Evolutionary conservation across 768 basidiomycete species (phyloP).

Genomic region (Boletus edulis): DNA sequence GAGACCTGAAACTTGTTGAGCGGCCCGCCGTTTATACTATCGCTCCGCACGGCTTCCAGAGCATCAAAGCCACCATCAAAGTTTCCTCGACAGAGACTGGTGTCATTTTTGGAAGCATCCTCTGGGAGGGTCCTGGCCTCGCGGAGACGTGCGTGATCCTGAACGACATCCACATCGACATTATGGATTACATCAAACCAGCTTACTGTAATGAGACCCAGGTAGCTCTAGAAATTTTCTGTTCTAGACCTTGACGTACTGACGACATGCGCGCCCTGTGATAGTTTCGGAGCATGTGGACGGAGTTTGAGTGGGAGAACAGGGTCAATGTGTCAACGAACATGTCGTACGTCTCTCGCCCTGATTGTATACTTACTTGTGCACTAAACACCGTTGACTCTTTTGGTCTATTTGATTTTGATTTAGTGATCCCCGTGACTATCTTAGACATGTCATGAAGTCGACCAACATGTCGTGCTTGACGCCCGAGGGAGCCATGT

Average conservation of each 20-base stretch:
- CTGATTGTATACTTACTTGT: neutral
- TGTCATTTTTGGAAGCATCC: constrained; percentile 96
- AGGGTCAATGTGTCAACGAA: constrained; percentile 89
- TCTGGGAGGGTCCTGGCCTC: constrained; percentile 90
- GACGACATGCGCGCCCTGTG: neutral
- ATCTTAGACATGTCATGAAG: constrained; percentile 93
- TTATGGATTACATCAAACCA: constrained; percentile 53
- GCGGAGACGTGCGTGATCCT: constrained; percentile 90
- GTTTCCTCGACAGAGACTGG: constrained; percentile 98
- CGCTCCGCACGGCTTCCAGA: constrained; percentile 96
- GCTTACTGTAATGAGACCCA: constrained; percentile 94
- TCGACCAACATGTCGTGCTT: constrained; percentile 97
- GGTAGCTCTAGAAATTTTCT: constrained; percentile 41
- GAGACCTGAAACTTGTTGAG: constrained; percentile 96
- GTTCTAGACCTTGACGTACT: neutral
- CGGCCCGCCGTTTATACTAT: constrained; percentile 92
- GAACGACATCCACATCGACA: constrained; percentile 97
- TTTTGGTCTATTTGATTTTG: neutral
- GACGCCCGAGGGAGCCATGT: constrained; percentile 82
- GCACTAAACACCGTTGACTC: neutral
- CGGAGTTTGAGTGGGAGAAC: constrained; percentile 99
- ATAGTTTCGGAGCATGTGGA: constrained; percentile 98
- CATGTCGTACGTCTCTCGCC: constrained; percentile 59
- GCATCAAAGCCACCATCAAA: constrained; percentile 98
- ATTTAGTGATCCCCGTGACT: constrained; percentile 76